Evolutionary conservation across 441 rosid genomes (phyloP).

Genomic region (Erysimum cheiri): DNA sequence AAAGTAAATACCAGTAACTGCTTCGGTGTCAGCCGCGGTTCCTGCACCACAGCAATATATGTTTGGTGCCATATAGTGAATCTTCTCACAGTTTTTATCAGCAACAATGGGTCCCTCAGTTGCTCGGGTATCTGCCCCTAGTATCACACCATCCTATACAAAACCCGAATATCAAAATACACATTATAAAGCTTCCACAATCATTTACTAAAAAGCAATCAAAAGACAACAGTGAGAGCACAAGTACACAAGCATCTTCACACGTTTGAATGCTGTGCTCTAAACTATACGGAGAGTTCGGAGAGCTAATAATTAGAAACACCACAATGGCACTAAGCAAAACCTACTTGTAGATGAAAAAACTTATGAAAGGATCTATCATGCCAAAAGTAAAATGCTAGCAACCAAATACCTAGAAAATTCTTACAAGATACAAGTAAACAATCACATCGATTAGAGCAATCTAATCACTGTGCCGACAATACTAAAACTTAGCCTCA

Average conservation of each 20-base stretch:
- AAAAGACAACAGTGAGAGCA: neutral
- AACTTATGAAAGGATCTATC: neutral
- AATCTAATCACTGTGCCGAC: neutral
- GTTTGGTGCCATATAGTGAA: constrained; percentile 98
- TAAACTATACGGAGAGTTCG: neutral
- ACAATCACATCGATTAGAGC: constrained; percentile 2
- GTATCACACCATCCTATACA: constrained; percentile 91
- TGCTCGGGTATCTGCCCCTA: constrained; percentile 97
- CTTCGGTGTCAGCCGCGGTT: constrained; percentile 99
- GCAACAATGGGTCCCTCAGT: constrained; percentile 98
- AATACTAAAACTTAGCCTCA: neutral
- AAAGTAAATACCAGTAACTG: constrained; percentile 85
- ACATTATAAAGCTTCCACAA: neutral
- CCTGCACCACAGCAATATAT: constrained; percentile 98
- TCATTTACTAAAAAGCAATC: neutral
- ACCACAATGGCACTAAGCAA: neutral
- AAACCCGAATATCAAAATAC: constrained; percentile 11
- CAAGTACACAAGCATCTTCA: neutral
- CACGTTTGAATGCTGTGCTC: neutral
- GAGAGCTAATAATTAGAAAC: neutral
- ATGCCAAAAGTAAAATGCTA: no score
- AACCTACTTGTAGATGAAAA: neutral
- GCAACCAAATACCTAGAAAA: no score
- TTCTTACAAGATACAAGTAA: neutral
- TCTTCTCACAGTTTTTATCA: constrained; percentile 97